phyloP scores from a whole-genome alignment of 345 rosid species.

The Sonneratia alba region DNA sequence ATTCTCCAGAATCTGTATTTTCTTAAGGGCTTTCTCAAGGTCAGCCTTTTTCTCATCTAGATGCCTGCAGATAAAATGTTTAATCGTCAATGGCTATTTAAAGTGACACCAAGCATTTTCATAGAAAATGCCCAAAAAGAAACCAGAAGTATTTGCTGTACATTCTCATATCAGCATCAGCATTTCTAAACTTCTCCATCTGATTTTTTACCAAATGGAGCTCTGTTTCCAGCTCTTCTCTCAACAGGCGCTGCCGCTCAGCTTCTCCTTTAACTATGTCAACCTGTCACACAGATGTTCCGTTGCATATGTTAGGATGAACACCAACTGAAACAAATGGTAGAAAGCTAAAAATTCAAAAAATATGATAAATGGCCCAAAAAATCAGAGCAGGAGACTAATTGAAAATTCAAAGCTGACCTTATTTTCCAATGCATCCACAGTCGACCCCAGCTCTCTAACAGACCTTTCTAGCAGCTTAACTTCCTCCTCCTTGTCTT shows the following conservation, averaged over 20 bases:
- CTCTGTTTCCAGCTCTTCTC: slow-evolving; percentile 88
- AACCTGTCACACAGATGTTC: slow-evolving; percentile 37
- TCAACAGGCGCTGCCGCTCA: slow-evolving; percentile 72
- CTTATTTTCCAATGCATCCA: slow-evolving; percentile 76
- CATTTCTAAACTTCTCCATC: slow-evolving; percentile 53
- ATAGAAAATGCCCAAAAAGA: background rate
- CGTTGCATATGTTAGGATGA: background rate
- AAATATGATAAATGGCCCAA: background rate
- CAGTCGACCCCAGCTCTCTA: slow-evolving; percentile 77
- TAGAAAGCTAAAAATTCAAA: background rate
- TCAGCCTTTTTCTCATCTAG: slow-evolving; percentile 58
- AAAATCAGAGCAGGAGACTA: background rate
- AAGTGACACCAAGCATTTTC: background rate
- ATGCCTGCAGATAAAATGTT: slow-evolving; percentile 25
- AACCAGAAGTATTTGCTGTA: slow-evolving; percentile 10
- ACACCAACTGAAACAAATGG: background rate
- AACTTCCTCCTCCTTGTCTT: slow-evolving; percentile 82
- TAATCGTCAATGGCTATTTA: background rate
- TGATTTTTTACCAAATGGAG: slow-evolving; percentile 58
- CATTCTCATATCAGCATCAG: slow-evolving; percentile 67
- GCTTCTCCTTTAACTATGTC: slow-evolving; percentile 86
- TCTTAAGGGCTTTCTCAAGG: slow-evolving; percentile 46
- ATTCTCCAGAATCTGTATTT: slow-evolving; percentile 44
- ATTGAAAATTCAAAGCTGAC: slow-evolving; percentile 24
- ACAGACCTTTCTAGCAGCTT: slow-evolving; percentile 79